These are phyloP conservation scores for Monsonia emarginata DNA, from an alignment of 441 rosid genomes.

Conservation along the genomic window DNA sequence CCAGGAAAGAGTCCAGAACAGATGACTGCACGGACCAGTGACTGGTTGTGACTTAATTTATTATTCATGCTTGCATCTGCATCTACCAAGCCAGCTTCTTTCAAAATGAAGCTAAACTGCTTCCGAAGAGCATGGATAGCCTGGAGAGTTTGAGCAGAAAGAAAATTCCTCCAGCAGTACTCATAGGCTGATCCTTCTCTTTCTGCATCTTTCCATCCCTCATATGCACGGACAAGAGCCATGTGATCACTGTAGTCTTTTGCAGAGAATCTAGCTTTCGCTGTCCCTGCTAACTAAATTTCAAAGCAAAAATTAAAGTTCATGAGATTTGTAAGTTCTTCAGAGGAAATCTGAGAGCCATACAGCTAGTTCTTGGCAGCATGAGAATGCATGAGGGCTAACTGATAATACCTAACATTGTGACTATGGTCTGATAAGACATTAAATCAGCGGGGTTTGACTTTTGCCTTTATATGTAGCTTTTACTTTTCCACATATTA, in stretches of 20 bases:
- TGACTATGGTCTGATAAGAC: not conserved
- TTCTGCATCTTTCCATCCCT: constrained; percentile 98
- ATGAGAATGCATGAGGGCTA: not conserved
- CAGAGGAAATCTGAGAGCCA: constrained; percentile 6
- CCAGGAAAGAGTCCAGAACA: constrained; percentile 98
- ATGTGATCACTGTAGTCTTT: constrained; percentile 98
- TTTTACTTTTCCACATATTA: not conserved
- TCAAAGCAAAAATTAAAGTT: constrained; percentile 15
- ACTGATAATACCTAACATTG: not conserved
- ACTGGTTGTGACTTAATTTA: constrained; percentile 82
- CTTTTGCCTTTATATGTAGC: not conserved
- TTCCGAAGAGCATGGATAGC: constrained; percentile 91
- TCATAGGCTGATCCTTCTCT: constrained; percentile 94
- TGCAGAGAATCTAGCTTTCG: constrained; percentile 91
- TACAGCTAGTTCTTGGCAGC: constrained; percentile 10
- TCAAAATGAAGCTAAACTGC: constrained; percentile 78
- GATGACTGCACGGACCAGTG: constrained; percentile 84
- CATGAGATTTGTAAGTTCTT: not conserved
- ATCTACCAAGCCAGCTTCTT: constrained; percentile 71
- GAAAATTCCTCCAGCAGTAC: constrained; percentile 96
- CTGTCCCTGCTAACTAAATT: constrained; percentile 78
- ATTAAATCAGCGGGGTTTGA: not conserved
- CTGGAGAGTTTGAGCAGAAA: constrained; percentile 92
- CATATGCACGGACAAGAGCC: constrained; percentile 99
- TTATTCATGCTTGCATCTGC: constrained; percentile 54